Conservation (phyloP, 805 yeast genomes). For the Yamadazyma sp. region DNA sequence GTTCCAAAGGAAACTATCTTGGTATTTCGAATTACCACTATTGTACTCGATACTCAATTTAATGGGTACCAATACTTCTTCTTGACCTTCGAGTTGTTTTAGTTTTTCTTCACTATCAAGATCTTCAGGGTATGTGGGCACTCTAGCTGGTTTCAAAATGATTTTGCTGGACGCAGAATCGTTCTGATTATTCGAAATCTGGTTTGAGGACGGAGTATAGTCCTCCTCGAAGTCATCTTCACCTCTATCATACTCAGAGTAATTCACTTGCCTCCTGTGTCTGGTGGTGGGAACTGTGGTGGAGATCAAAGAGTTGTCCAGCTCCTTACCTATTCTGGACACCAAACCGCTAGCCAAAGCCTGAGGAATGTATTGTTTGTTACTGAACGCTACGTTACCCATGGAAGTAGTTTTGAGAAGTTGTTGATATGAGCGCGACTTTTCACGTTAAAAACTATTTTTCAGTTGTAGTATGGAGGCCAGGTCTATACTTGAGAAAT, state of each 20-base stretch:
- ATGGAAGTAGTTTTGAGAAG: neutral
- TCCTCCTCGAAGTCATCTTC: slow-evolving; percentile 45
- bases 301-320: slow-evolving; percentile 68
- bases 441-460: neutral
- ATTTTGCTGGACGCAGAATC: slow-evolving; percentile 26
- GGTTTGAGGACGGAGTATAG: slow-evolving; percentile 13
- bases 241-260: slow-evolving; percentile 75
- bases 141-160: slow-evolving; percentile 23
- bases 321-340: slow-evolving; percentile 64
- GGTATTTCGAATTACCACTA: slow-evolving; percentile 45
- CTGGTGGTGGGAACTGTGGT: slow-evolving; percentile 72
- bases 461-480: slow-evolving; percentile 13
- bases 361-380: slow-evolving; percentile 55
- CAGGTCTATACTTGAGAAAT: slow-evolving; percentile 12
- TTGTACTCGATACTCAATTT: slow-evolving; percentile 61
- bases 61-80: slow-evolving; percentile 61
- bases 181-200: slow-evolving; percentile 15
- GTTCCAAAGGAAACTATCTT: slow-evolving; percentile 77
- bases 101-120: slow-evolving; percentile 25
- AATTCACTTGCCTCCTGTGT: slow-evolving; percentile 74
- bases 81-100: slow-evolving; percentile 24
- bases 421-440: slow-evolving; percentile 7
- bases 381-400: slow-evolving; percentile 10
- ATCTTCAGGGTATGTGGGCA: slow-evolving; percentile 23
- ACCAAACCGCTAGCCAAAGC: slow-evolving; percentile 75